Evolutionary conservation across 2,329 filamentous ascomycete genomes (phyloP).

Genomic region (Ilyonectria sp.): DNA sequence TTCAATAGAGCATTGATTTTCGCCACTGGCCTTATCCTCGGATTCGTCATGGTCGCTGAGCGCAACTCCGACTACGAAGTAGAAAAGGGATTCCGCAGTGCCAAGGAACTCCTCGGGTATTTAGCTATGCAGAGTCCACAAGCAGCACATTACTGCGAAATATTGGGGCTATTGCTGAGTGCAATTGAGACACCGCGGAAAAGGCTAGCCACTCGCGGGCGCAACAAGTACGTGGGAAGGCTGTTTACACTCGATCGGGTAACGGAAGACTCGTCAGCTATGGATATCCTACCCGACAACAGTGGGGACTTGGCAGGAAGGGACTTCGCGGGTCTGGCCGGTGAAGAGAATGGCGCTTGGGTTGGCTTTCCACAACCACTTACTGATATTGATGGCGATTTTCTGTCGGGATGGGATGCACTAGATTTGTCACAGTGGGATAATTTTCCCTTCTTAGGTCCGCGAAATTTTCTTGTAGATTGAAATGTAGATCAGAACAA

Average conservation of each 20-base stretch:
- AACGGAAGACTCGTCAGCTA: background rate
- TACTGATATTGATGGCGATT: slow-evolving; percentile 35
- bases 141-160: slow-evolving; percentile 71
- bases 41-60: slow-evolving; percentile 69
- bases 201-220: slow-evolving; percentile 35
- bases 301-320: background rate
- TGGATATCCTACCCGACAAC: background rate
- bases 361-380: slow-evolving; percentile 22
- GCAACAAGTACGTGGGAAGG: slow-evolving; percentile 44
- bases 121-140: slow-evolving; percentile 67
- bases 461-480: slow-evolving; percentile 26
- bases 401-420: slow-evolving; percentile 44
- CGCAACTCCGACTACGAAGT: slow-evolving; percentile 60
- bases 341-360: slow-evolving; percentile 16
- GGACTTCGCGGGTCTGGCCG: background rate
- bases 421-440: slow-evolving; percentile 47
- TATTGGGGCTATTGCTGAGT: slow-evolving; percentile 63
- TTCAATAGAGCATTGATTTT: slow-evolving; percentile 65
- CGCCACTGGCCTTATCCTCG: slow-evolving; percentile 69
- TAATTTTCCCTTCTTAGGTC: slow-evolving; percentile 40
- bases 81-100: slow-evolving; percentile 64
- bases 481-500: slow-evolving; percentile 3
- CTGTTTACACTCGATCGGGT: slow-evolving; percentile 38
- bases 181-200: slow-evolving; percentile 54
- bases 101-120: slow-evolving; percentile 64